phyloP scores from a whole-genome alignment of 495 filamentous ascomycete species.

The Corynascus novoguineensis region DNA sequence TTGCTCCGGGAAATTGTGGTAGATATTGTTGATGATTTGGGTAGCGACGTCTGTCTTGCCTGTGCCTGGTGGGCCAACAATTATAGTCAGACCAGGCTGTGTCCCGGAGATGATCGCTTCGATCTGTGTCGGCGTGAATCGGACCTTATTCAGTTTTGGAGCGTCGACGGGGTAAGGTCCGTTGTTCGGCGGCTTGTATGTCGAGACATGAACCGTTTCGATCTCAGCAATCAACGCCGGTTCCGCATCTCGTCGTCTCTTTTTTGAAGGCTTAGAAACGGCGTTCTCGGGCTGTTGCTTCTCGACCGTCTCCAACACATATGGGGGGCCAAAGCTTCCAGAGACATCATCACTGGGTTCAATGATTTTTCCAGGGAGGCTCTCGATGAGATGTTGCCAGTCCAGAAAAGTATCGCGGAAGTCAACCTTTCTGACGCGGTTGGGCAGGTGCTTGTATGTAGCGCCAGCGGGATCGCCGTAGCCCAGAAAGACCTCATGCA shows the following conservation, averaged over 20 bases:
- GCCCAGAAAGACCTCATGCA: conserved; percentile 94
- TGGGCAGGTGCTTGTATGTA: conserved; percentile 75
- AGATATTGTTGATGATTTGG: conserved; percentile 98
- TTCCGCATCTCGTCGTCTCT: conserved; percentile 72
- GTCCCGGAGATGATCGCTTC: conserved; percentile 91
- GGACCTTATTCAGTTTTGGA: conserved; percentile 74
- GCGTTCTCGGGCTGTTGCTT: conserved; percentile 40
- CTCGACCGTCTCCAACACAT: conserved; percentile 64
- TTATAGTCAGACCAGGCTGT: conserved; percentile 89
- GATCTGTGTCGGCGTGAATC: conserved; percentile 86
- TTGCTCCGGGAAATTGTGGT: conserved; percentile 92
- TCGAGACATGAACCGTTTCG: conserved; percentile 73
- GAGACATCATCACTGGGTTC: conserved; percentile 65
- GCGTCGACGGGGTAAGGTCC: conserved; percentile 89
- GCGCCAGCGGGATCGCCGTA: conserved; percentile 89
- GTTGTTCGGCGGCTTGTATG: conserved; percentile 84
- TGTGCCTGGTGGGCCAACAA: conserved; percentile 93
- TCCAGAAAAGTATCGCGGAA: conserved; percentile 92
- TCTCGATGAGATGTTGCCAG: conserved; percentile 90
- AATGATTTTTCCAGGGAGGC: conserved; percentile 75
- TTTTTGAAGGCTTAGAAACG: conserved; percentile 58
- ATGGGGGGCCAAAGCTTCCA: conserved; percentile 79
- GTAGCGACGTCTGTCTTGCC: conserved; percentile 98
- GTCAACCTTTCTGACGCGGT: conserved; percentile 70
- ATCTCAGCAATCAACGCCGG: conserved; percentile 51